Evolutionary conservation across 2,329 filamentous ascomycete genomes (phyloP), one percentile per base, ranked within the genome.

Genomic region (Nemania abortiva): DNA sequence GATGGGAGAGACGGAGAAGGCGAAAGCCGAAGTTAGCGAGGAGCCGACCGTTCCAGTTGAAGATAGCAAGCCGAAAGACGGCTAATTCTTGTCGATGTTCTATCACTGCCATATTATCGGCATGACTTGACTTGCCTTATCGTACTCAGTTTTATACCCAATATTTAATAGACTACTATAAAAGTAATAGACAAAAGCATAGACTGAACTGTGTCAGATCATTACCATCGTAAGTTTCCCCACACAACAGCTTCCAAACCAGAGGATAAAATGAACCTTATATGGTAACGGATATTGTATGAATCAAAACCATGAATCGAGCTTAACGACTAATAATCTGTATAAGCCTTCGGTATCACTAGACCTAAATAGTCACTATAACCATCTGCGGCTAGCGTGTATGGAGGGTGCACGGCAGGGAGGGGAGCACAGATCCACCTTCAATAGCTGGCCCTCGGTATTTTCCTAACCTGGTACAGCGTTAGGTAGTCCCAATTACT

Each of bases 1-100:
- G 70, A 73, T 75, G 18, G 39, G 74, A 29, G 74, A 75, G 22
- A 77, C 78, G 54, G 75, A 76, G 66, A 76, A 78, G 65, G 74
- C 77, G 37, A 63, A 63, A 34, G 58, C 34, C 13, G n/a, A 66
- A 22, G 31, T 6, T 13, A 54, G 6, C 39, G 59, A 66, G 45
- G 54, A 64, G 31, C 49, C 39, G 20, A 7, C 34, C 2, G 18
- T 56, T 22, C 50, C 66, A 15, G 9, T 45, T 45, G 62, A 52
- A 45, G 27, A 18, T 10, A 56, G 2, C 13, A 27, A 54, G 20
- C 37, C 47, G 1, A 61, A 31, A 1, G n/a, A 22, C n/a, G 47
- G 18, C 13, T 53, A 24, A 37, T 42, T 11, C 9, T n/a, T 7
- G 7, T 52, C 50, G 1, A 60, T 15, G 4, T 11, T 7, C n/a